Base-by-base conservation (phyloP, 2,329 filamentous ascomycete species). In the Tolypocladium ovalisporum region DNA sequence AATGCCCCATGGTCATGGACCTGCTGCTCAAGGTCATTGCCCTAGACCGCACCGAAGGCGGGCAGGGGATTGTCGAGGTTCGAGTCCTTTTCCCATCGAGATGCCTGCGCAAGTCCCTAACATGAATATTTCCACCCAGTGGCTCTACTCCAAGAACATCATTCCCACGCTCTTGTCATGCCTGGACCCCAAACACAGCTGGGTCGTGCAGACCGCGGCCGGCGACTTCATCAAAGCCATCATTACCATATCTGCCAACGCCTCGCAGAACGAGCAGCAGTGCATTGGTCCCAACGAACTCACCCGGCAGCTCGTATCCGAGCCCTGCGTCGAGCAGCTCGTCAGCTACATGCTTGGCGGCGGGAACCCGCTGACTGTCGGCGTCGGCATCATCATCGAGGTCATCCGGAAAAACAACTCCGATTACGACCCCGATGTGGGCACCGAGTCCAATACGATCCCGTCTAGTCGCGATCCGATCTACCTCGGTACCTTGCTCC, bases 401-500 rank as follows among this genome's bases (percentile, higher is more conserved):
- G 94, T 99, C 52, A 99, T 99, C 69, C 84, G 94, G 60, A 99
- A 99, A 76, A 99, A 99, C 74, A 99, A 99, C 71, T 97, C 94
- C 0, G 94, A 99, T 72, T 99, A 99, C 70, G 94, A 99, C 65
- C 87, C 94, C 1, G 94, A 97, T 64, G 89, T 92, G 64, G 86
- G 92, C 60, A 85, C 88, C 54, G 90, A 91, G 59, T 84, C 89
- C 34, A 89, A 89, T 62, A 83, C 88, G 3, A 79, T 86, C 56
- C 93, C 93, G 0, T 93, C 91, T 1, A 88, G 85, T 62, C 86
- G 88, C 55, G 94, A 99, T 67, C 94, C 94, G 4, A 99, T 99
- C 65, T 99, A 97, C 68, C 82, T 99, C 0, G 94, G 94, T 27
- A 94, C 88, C 1, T 79, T 99, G 8, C 81, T 99, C 39, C 85